phyloP scores from a whole-genome alignment of 208 protist species.

The Leishmania aethiopica region DNA sequence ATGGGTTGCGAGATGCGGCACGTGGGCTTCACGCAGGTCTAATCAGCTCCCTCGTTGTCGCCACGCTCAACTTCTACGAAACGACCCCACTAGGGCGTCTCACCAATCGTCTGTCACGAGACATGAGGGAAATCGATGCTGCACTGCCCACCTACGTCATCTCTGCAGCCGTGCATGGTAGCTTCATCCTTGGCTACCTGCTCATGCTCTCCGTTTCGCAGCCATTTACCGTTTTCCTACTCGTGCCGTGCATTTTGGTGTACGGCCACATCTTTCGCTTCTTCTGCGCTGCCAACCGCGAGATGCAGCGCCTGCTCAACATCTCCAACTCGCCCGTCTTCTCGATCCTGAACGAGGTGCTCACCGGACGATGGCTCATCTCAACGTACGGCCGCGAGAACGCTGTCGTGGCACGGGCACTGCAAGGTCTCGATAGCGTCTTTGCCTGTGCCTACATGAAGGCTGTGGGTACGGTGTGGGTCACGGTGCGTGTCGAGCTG shows the following conservation, averaged over 20 bases:
- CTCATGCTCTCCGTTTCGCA: not conserved
- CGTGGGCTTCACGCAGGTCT: too few relatives aligned
- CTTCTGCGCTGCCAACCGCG: conserved; percentile 68
- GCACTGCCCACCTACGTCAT: too few relatives aligned
- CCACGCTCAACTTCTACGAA: too few relatives aligned
- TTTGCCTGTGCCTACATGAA: conserved; percentile 40
- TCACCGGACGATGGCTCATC: conserved; percentile 61
- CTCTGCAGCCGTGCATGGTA: too few relatives aligned
- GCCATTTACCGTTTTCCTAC: not conserved
- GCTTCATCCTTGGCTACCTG: not conserved
- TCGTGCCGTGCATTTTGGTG: conserved; percentile 12
- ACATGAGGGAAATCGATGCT: too few relatives aligned
- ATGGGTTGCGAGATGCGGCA: too few relatives aligned
- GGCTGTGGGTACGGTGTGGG: conserved; percentile 56
- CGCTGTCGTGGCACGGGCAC: too few relatives aligned
- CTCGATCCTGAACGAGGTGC: conserved; percentile 82
- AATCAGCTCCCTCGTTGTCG: too few relatives aligned
- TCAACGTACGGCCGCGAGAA: conserved; percentile 46
- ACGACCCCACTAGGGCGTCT: too few relatives aligned
- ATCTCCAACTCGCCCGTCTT: conserved; percentile 87
- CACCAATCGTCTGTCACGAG: too few relatives aligned
- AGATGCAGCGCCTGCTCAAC: conserved; percentile 85
- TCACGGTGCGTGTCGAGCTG: conserved; percentile 83
- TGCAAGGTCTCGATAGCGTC: conserved; percentile 22
- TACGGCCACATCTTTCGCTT: conserved; percentile 69